Percentiles rank a stretch among this genome's conserved stretches.
Conservation (phyloP, 176 grass and related monocot genomes). For the Stipa capillata region DNA sequence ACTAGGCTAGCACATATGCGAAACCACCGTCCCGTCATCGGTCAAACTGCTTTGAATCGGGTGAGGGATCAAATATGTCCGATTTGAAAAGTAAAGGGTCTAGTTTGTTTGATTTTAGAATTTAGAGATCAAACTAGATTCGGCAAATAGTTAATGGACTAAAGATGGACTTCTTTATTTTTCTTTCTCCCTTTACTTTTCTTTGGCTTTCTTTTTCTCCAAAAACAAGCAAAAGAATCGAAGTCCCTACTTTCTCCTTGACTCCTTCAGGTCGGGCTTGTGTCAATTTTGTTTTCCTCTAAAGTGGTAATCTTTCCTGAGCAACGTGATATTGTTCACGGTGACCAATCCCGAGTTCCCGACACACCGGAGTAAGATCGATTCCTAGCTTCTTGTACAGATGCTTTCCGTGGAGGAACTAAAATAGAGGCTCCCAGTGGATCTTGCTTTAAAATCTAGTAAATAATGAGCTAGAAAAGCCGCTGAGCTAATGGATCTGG, state of each 20-base stretch:
- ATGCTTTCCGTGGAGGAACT: not conserved
- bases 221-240: not conserved
- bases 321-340: not conserved
- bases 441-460: not conserved
- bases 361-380: not conserved
- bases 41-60: no score
- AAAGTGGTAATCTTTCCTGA: not conserved
- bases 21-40: no score
- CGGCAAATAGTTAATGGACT: no score
- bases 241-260: not conserved
- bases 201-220: not conserved
- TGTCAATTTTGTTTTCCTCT: not conserved
- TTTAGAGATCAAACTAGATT: no score
- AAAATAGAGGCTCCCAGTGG: not conserved
- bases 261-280: not conserved
- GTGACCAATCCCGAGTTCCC: not conserved
- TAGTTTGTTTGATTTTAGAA: no score
- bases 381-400: no score
- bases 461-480: not conserved
- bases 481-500: not conserved
- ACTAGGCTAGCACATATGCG: no score
- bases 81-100: no score
- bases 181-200: not conserved
- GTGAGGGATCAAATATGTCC: no score
- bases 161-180: no score